phyloP scores from a whole-genome alignment of 768 basidiomycete genomes.

The Suillus clintonianus region DNA sequence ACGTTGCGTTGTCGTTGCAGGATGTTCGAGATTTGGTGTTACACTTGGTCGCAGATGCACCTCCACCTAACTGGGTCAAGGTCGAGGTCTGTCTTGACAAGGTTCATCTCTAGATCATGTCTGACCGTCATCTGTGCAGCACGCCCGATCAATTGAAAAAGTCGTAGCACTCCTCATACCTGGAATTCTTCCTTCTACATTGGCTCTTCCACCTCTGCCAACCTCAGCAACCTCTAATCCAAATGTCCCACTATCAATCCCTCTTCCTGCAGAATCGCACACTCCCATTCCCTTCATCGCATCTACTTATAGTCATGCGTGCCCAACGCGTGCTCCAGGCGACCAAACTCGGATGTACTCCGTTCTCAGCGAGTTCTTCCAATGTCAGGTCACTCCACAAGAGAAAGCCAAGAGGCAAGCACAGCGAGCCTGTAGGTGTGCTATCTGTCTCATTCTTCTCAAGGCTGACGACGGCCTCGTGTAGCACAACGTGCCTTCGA shows the following conservation, averaged over 20 bases:
- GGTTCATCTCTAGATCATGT: not conserved
- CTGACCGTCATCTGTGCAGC: slow-evolving; percentile 43
- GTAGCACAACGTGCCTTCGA: slow-evolving; percentile 63
- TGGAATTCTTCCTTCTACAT: slow-evolving; percentile 77
- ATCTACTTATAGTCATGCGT: slow-evolving; percentile 87
- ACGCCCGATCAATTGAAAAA: slow-evolving; percentile 70
- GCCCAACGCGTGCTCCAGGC: slow-evolving; percentile 91
- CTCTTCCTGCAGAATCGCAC: slow-evolving; percentile 32
- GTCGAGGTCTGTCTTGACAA: slow-evolving; percentile 60
- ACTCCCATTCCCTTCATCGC: slow-evolving; percentile 65
- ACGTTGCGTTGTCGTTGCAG: slow-evolving; percentile 39
- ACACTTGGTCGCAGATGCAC: slow-evolving; percentile 78
- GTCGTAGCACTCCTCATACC: slow-evolving; percentile 82
- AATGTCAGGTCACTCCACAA: slow-evolving; percentile 72
- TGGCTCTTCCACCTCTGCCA: slow-evolving; percentile 70
- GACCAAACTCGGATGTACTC: slow-evolving; percentile 85
- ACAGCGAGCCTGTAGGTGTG: slow-evolving; percentile 44
- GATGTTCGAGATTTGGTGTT: slow-evolving; percentile 87
- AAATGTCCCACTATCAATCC: slow-evolving; percentile 54
- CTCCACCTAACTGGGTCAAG: slow-evolving; percentile 85
- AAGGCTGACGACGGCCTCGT: slow-evolving; percentile 12
- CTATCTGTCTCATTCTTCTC: slow-evolving; percentile 20
- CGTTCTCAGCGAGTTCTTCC: slow-evolving; percentile 81
- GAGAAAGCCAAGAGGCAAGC: slow-evolving; percentile 70
- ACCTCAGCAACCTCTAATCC: slow-evolving; percentile 65